Evolutionary conservation across 768 basidiomycete species (phyloP).

Genomic region (Hericium erinaceus): DNA sequence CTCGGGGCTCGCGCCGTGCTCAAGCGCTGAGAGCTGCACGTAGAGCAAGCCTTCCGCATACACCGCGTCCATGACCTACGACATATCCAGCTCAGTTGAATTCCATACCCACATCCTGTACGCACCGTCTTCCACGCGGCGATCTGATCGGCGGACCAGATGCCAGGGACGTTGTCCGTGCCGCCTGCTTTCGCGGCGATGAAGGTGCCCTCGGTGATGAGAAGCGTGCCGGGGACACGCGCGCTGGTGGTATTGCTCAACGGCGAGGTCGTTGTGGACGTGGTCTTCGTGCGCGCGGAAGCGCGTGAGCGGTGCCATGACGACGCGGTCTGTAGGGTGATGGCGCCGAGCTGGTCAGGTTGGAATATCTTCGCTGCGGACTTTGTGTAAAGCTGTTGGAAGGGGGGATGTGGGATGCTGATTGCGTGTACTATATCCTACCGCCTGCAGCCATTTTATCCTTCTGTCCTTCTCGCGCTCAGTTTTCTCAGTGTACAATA

Average conservation of each 20-base stretch:
- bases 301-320: conserved; percentile 17
- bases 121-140: conserved; percentile 36
- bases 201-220: conserved; percentile 27
- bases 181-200: conserved; percentile 35
- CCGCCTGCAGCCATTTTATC: too few relatives aligned
- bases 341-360: conserved; percentile 11
- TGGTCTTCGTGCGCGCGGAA: conserved; percentile 8
- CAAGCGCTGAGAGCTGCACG: conserved; percentile 50
- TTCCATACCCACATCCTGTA: not conserved
- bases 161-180: conserved; percentile 43
- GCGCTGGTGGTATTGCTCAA: conserved; percentile 7
- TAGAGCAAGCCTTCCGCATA: conserved; percentile 42
- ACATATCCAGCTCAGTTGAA: not conserved
- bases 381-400: not conserved
- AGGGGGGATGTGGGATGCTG: too few relatives aligned
- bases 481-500: too few relatives aligned
- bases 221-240: conserved; percentile 16
- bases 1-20: conserved; percentile 20
- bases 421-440: too few relatives aligned
- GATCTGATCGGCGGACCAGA: conserved; percentile 33
- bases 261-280: conserved; percentile 6
- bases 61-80: conserved; percentile 44
- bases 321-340: conserved; percentile 13
- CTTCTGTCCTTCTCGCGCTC: too few relatives aligned
- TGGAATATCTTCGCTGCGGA: conserved; percentile 11